Conservation (phyloP, 2,329 filamentous ascomycete species). For the Pseudopithomyces chartarum region DNA sequence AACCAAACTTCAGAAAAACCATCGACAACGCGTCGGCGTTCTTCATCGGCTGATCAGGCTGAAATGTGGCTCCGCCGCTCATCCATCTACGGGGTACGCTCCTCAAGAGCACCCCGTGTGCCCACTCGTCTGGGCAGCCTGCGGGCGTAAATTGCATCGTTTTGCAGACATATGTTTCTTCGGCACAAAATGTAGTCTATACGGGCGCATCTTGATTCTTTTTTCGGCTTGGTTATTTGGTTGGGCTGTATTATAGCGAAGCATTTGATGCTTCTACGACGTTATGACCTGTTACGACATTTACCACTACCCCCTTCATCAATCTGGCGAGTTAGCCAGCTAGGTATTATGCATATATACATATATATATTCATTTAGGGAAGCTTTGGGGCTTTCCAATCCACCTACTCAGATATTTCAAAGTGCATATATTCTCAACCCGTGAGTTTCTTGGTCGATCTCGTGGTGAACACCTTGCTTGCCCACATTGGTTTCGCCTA, state of each 20-base stretch:
- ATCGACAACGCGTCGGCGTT: background rate
- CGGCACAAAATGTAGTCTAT: background rate
- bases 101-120: background rate
- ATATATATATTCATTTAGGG: too few relatives aligned
- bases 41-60: background rate
- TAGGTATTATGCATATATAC: too few relatives aligned
- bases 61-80: background rate
- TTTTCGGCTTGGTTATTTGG: background rate
- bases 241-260: slow-evolving; percentile 2
- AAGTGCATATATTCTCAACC: background rate
- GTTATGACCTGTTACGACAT: background rate
- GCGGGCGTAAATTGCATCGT: background rate
- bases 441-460: background rate
- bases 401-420: background rate
- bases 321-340: background rate
- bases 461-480: too few relatives aligned
- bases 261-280: background rate
- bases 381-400: background rate
- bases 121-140: slow-evolving; percentile 1
- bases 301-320: background rate
- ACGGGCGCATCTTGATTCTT: background rate
- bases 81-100: slow-evolving; percentile 4
- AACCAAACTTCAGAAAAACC: background rate
- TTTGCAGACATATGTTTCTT: background rate
- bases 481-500: too few relatives aligned